Conservation (phyloP, 169 alveolate genomes). For the Plasmodium cynomolgi region DNA sequence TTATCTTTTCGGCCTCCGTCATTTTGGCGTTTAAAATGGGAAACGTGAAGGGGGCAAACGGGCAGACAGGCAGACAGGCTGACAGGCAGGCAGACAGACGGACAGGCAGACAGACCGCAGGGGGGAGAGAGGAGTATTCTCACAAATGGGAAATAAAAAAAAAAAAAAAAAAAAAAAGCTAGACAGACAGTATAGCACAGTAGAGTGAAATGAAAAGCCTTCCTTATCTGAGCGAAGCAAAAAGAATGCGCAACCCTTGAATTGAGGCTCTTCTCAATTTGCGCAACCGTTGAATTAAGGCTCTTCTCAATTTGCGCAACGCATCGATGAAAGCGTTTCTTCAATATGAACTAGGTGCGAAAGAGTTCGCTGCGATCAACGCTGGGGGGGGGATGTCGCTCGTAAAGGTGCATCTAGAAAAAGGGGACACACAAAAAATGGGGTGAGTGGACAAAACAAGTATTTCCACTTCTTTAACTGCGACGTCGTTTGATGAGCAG, state of each 20-base stretch:
- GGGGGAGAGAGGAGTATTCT: not conserved
- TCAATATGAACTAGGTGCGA: not conserved
- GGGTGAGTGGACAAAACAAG: not conserved
- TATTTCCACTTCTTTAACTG: not conserved
- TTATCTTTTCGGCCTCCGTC: slow-evolving; percentile 72
- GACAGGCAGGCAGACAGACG: not conserved
- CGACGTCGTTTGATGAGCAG: no score
- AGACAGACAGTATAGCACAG: not conserved
- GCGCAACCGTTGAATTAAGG: not conserved
- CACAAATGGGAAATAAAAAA: not conserved
- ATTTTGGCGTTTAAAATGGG: slow-evolving; percentile 7
- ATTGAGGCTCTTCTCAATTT: not conserved
- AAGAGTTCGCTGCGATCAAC: not conserved
- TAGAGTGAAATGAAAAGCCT: not conserved
- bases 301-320: not conserved
- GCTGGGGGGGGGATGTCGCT: not conserved
- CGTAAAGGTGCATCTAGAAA: not conserved
- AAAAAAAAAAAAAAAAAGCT: not conserved
- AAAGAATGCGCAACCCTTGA: not conserved
- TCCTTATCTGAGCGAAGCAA: not conserved
- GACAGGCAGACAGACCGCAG: not conserved
- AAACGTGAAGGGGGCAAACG: not conserved
- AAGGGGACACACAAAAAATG: not conserved
- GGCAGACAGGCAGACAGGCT: not conserved
- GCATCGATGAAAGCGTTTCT: not conserved